A percentile compares a stretch with the other conserved stretches of the same genome.
Evolutionary conservation across 2,329 filamentous ascomycete genomes (phyloP).

Genomic region (Colletotrichum sp.): DNA sequence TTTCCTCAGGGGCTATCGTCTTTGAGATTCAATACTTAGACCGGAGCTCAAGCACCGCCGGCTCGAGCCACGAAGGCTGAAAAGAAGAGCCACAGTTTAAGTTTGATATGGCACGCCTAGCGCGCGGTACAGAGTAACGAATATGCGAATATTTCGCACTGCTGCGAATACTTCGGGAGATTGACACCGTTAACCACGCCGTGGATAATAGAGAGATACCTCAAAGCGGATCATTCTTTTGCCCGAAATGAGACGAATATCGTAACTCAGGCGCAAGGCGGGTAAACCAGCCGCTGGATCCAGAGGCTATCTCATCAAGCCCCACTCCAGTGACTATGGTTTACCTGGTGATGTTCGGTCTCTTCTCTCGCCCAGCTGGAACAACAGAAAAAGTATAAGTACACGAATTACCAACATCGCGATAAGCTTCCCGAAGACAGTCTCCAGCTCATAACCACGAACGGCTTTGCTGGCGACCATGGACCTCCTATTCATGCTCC

Average conservation of each 20-base stretch:
- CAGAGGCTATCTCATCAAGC: background rate
- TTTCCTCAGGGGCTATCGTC: background rate
- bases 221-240: background rate
- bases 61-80: background rate
- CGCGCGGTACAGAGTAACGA: background rate
- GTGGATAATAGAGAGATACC: background rate
- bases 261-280: background rate
- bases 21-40: background rate
- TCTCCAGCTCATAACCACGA: no score
- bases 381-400: no score
- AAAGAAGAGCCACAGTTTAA: background rate
- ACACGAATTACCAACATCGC: no score
- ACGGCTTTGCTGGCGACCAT: no score
- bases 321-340: background rate
- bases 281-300: background rate
- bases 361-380: background rate
- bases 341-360: background rate
- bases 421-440: no score
- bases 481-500: no score
- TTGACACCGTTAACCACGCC: background rate
- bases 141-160: background rate
- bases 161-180: background rate
- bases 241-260: background rate
- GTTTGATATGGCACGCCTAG: background rate
- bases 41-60: background rate